These are phyloP conservation scores for Neurospora sp. DNA, from an alignment of 495 filamentous ascomycete species.

Conservation along the genomic window DNA sequence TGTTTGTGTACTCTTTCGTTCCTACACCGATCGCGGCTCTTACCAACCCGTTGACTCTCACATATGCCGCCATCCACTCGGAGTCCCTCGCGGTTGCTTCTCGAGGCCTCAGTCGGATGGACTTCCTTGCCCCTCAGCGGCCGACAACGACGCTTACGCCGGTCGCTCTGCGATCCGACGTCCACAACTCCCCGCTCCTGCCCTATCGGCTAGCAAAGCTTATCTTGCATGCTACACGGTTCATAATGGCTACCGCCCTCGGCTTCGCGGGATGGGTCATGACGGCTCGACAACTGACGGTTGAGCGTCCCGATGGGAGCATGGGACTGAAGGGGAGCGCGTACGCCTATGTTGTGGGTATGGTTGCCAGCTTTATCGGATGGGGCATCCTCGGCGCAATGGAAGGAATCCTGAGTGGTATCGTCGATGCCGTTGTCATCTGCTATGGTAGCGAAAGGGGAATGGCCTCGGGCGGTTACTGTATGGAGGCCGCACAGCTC, in stretches of 20 bases:
- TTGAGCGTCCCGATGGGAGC: conserved; percentile 37
- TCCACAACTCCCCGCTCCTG: conserved; percentile 34
- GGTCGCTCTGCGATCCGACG: conserved; percentile 42
- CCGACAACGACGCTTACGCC: conserved; percentile 54
- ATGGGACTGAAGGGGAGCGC: conserved; percentile 61
- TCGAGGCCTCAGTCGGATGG: conserved; percentile 64
- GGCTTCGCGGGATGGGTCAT: conserved; percentile 98
- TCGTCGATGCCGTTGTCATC: conserved; percentile 83
- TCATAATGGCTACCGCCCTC: conserved; percentile 78
- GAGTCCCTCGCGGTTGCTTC: conserved; percentile 67
- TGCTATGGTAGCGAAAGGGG: conserved; percentile 89
- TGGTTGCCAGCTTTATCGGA: conserved; percentile 85
- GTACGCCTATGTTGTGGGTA: conserved; percentile 88
- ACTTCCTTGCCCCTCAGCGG: conserved; percentile 52
- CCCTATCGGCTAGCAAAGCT: conserved; percentile 87
- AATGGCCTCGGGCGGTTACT: conserved; percentile 60
- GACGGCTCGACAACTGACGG: conserved; percentile 61
- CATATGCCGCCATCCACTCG: conserved; percentile 90
- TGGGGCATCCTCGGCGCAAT: conserved; percentile 94
- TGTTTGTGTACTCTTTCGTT: conserved; percentile 66
- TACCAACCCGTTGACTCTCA: conserved; percentile 83
- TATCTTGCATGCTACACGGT: conserved; percentile 78
- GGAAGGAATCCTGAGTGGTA: conserved; percentile 83
- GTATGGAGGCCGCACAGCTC: conserved; percentile 73
- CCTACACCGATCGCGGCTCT: conserved; percentile 75